Evolutionary conservation across 83 land plant genomes (phyloP).

Genomic region (Diphasiastrum complanatum): DNA sequence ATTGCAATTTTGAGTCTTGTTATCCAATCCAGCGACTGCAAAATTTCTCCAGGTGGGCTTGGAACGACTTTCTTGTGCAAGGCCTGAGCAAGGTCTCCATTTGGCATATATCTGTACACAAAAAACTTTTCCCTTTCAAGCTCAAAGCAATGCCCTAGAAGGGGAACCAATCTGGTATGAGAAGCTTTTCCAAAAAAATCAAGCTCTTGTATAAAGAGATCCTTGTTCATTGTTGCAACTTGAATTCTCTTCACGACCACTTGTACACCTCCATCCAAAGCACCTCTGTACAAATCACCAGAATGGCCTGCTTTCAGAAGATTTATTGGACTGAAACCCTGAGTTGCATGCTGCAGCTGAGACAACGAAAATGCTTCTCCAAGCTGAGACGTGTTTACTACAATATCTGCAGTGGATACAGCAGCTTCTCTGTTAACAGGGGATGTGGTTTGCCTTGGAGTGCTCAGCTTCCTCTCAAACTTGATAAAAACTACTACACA

Average conservation of each 20-base stretch:
- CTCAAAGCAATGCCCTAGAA: conserved; percentile 87
- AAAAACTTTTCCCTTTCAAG: conserved; percentile 69
- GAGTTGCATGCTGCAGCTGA: conserved; percentile 66
- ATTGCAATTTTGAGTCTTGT: conserved; percentile 88
- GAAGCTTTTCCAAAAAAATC: conserved; percentile 63
- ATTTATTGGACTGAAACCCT: conserved; percentile 48
- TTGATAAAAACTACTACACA: conserved; percentile 24
- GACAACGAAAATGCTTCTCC: conserved; percentile 72
- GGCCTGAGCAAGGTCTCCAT: conserved; percentile 70
- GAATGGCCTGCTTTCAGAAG: conserved; percentile 85
- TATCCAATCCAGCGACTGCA: conserved; percentile 96
- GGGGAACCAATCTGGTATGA: conserved; percentile 69
- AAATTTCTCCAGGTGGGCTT: conserved; percentile 48
- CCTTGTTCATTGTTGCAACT: conserved; percentile 41
- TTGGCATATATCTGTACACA: conserved; percentile 79
- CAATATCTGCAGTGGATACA: conserved; percentile 19
- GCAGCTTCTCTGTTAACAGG: conserved; percentile 28
- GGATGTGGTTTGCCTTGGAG: conserved; percentile 8
- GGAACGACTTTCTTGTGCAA: conserved; percentile 52
- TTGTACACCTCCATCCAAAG: conserved; percentile 49
- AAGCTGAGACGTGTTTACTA: conserved; percentile 42
- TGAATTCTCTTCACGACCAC: conserved; percentile 73
- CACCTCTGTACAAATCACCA: conserved; percentile 72
- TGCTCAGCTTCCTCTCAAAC: conserved; percentile 9
- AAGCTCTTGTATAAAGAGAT: conserved; percentile 56